phyloP scores from a whole-genome alignment of 805 yeast species.

The Kodamaea nitidulidarum region DNA sequence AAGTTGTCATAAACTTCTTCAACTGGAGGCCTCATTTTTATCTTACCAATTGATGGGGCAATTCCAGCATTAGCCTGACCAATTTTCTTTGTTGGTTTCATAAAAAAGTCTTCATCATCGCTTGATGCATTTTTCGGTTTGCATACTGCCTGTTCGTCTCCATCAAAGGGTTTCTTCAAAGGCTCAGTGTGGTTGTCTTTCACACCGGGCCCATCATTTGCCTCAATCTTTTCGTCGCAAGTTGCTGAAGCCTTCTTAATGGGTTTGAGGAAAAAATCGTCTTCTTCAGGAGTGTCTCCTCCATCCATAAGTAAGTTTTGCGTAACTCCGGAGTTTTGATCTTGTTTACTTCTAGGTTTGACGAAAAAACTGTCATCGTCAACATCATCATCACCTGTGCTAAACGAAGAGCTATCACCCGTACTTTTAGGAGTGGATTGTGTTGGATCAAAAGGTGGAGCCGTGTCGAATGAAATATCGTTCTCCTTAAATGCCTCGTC shows the following conservation, averaged over 20 bases:
- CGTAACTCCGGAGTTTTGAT: too few species aligned
- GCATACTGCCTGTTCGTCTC: too few species aligned
- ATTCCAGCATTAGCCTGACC: neutral
- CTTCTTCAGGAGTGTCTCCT: too few species aligned
- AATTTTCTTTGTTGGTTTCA: slow-evolving; percentile 13
- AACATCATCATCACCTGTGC: slow-evolving; percentile 1
- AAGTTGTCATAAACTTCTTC: slow-evolving; percentile 89
- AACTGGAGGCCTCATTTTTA: slow-evolving; percentile 89
- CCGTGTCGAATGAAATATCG: slow-evolving; percentile 68
- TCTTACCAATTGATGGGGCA: slow-evolving; percentile 12
- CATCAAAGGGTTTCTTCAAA: too few species aligned
- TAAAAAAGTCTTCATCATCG: slow-evolving; percentile 14
- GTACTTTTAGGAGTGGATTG: slow-evolving; percentile 55
- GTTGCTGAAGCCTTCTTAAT: slow-evolving; percentile 7
- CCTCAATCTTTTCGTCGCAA: too few species aligned
- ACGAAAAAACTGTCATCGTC: slow-evolving; percentile 5
- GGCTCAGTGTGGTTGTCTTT: too few species aligned
- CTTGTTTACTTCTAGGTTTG: slow-evolving; percentile 11
- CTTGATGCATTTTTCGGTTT: too few species aligned
- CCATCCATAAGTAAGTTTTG: too few species aligned
- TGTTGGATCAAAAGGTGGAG: slow-evolving; percentile 38
- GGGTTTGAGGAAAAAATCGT: slow-evolving; percentile 18
- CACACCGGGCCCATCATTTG: too few species aligned
- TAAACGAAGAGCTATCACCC: slow-evolving; percentile 32
- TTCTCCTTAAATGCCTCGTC: slow-evolving; percentile 65